Evolutionary conservation across 2,329 filamentous ascomycete species (phyloP).

Genomic region (Xylariaceae sp.): DNA sequence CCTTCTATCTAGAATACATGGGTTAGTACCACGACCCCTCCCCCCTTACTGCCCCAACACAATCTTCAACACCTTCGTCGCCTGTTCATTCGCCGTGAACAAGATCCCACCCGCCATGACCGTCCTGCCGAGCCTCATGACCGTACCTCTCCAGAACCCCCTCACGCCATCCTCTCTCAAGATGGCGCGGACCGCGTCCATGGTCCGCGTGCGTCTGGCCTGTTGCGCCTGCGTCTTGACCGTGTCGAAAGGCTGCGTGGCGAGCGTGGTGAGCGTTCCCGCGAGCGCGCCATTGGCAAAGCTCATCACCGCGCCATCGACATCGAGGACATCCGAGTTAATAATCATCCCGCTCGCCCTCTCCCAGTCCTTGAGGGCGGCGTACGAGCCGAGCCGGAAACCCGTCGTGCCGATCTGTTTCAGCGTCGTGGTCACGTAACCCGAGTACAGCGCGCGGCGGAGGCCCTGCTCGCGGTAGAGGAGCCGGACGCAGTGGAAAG

Average conservation of each 20-base stretch:
- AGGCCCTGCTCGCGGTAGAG: conserved; percentile 49
- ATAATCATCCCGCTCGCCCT: conserved; percentile 15
- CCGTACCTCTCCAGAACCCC: conserved; percentile 59
- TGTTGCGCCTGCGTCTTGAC: conserved; percentile 57
- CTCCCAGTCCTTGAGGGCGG: conserved; percentile 52
- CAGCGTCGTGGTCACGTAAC: conserved; percentile 54
- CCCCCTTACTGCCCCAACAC: conserved; percentile 20
- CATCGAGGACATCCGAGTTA: too few species aligned
- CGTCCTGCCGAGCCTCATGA: conserved; percentile 57
- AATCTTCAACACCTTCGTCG: conserved; percentile 23
- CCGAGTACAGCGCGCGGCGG: conserved; percentile 48
- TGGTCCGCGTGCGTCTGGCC: conserved; percentile 46
- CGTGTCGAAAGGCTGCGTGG: conserved; percentile 56
- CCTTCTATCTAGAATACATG: conserved; percentile 3
- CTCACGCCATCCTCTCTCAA: conserved; percentile 49
- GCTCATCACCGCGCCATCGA: conserved; percentile 30
- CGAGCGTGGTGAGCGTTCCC: conserved; percentile 40
- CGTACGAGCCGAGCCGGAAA: conserved; percentile 58
- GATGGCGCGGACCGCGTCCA: conserved; percentile 48
- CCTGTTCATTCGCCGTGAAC: conserved; percentile 31
- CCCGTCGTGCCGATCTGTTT: conserved; percentile 59
- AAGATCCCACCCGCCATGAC: conserved; percentile 40
- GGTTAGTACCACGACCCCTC: too few species aligned
- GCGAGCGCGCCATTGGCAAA: conserved; percentile 39
- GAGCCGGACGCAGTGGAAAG: conserved; percentile 44